Evolutionary conservation across 1,284 basidiomycete genomes (phyloP).

Genomic region (Leccinum pseudoinsigne): DNA sequence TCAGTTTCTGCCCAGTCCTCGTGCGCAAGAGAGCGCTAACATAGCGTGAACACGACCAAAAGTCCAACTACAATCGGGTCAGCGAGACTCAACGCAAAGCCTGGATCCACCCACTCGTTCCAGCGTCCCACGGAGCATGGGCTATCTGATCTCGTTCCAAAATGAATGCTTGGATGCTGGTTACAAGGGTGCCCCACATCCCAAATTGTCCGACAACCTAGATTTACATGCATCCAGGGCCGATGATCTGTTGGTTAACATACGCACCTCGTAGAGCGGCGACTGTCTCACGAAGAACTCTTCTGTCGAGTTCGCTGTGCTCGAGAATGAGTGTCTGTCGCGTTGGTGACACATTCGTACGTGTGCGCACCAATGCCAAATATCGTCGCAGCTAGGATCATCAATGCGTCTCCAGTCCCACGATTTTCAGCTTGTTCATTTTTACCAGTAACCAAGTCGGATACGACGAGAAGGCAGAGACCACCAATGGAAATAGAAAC

Average conservation of each 20-base stretch:
- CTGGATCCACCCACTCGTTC: conserved; percentile 49
- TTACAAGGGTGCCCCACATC: conserved; percentile 79
- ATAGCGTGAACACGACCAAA: conserved; percentile 63
- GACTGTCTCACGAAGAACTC: conserved; percentile 80
- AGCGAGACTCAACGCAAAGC: background rate
- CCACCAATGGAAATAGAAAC: conserved; percentile 71
- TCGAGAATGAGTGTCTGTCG: conserved; percentile 1
- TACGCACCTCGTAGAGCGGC: conserved; percentile 70
- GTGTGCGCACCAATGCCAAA: conserved; percentile 76
- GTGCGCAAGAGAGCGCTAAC: conserved; percentile 28
- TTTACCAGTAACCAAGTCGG: conserved; percentile 69
- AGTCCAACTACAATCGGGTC: conserved; percentile 56
- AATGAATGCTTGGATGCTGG: conserved; percentile 69
- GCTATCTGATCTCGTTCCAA: conserved; percentile 70
- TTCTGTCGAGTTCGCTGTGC: conserved; percentile 77
- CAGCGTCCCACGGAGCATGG: conserved; percentile 65
- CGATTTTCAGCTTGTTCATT: conserved; percentile 59
- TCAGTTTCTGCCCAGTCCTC: conserved; percentile 14
- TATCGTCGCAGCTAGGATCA: conserved; percentile 80
- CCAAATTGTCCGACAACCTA: conserved; percentile 81
- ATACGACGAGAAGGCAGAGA: conserved; percentile 72
- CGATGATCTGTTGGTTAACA: background rate
- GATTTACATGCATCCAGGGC: background rate
- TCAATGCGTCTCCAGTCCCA: conserved; percentile 78
- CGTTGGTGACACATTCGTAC: background rate